Base-by-base conservation (phyloP, 768 basidiomycete species). In the Russula griseocarnosa region DNA sequence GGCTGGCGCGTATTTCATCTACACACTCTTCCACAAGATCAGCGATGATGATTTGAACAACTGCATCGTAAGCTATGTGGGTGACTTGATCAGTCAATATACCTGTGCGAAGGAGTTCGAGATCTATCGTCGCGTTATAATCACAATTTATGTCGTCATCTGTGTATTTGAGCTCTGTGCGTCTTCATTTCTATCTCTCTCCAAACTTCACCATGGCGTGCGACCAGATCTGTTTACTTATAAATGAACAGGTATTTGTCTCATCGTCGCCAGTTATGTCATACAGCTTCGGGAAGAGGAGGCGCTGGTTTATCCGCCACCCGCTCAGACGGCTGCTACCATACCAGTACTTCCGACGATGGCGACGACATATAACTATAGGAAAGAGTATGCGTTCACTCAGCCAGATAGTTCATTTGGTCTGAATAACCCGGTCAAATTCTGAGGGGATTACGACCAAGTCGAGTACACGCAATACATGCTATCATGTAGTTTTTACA, bases 91-190 rank as follows among this genome's bases (percentile, higher is more conserved):
- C 40, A 74, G 74, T n/a, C 66, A 69, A 53, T 74, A 78, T 22
- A 68, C 76, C 3, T 85, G 83, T 71, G 72, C 75, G 57, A 76
- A 71, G 10, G 77, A 76, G 16, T 74, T 81, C 64, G 75, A 75
- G 20, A 66, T 81, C 47, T 71, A 77, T 68, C 80, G 82, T 63
- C 76, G 75, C 50, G 59, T 82, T 16, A 69, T 77, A 56, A 74
- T 84, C 46, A 78, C 73, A 26, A 62, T 81, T 57, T 82, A 81
- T 67, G 73, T 81, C 46, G 28, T 84, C 22, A 76, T 79, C 60
- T 85, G 84, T 83, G 69, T 83, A 55, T 65, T 85, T 60, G 76
- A 81, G 67, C 76, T 85, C 50, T 84, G 84, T 85, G 65, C 58
- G 83, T 79, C 11, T 6, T 30, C 47, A 47, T 46, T 22, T 55